These are phyloP conservation scores for Tricholoma saponaceum DNA, from an alignment of 768 basidiomycete species.

Conservation along the genomic window DNA sequence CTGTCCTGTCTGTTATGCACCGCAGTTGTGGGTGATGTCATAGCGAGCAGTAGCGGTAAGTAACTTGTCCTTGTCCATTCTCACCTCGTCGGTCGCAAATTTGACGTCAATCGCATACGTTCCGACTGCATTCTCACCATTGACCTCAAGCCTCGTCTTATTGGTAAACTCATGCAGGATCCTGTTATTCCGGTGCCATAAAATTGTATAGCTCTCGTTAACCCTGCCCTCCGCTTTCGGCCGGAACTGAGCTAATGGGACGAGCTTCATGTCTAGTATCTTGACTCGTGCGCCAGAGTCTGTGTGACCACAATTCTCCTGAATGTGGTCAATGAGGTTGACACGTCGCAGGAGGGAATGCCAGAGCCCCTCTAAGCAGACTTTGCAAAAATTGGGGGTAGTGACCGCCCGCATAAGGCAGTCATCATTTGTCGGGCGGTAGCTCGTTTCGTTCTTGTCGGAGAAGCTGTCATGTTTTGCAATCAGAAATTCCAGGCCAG, in stretches of 20 bases:
- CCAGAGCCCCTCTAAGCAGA: conserved; percentile 75
- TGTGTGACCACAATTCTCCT: conserved; percentile 31
- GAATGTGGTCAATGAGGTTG: conserved; percentile 55
- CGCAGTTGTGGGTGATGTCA: conserved; percentile 7
- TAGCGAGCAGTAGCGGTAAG: conserved; percentile 10
- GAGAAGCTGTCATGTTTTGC: conserved; percentile 48
- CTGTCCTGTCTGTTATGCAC: neutral
- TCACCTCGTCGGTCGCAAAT: conserved; percentile 56
- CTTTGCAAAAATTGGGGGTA: conserved; percentile 69
- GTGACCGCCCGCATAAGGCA: conserved; percentile 78
- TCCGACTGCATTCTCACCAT: conserved; percentile 31
- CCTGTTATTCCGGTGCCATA: conserved; percentile 49
- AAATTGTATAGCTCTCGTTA: conserved; percentile 50
- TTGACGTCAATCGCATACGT: conserved; percentile 42
- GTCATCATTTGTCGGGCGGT: conserved; percentile 80
- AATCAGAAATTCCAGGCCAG: neutral
- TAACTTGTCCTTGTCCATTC: conserved; percentile 35
- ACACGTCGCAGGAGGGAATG: conserved; percentile 54
- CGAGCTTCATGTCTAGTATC: conserved; percentile 43
- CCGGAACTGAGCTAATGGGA: conserved; percentile 59
- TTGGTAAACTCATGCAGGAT: conserved; percentile 45
- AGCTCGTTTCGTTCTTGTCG: conserved; percentile 57
- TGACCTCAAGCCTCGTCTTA: conserved; percentile 42
- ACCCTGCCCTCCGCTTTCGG: conserved; percentile 21
- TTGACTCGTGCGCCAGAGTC: conserved; percentile 18